Conservation (phyloP, 1,284 basidiomycete species). For the Tilletia walkeri region DNA sequence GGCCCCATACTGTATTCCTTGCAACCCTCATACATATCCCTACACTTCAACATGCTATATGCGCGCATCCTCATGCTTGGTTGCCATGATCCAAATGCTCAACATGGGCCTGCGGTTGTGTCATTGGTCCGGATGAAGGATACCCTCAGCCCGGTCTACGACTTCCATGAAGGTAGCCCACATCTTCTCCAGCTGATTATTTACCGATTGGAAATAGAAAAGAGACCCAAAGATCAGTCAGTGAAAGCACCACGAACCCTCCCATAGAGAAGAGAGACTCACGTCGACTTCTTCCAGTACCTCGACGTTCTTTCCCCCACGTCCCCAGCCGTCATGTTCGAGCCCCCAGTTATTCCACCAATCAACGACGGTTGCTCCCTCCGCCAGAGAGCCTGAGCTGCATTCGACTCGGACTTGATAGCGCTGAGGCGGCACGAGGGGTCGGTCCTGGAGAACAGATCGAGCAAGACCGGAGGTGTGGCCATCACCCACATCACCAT, state of each 20-base stretch:
- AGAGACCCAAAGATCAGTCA: neutral
- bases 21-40: no score
- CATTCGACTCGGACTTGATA: constrained; percentile 44
- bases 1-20: no score
- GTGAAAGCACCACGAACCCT: neutral
- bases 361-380: constrained; percentile 47
- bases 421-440: constrained; percentile 26
- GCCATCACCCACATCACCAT: no score
- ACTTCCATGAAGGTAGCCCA: constrained; percentile 45
- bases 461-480: no score
- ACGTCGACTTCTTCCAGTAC: constrained; percentile 44
- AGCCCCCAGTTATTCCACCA: constrained; percentile 32
- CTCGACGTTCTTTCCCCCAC: constrained; percentile 40
- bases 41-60: no score
- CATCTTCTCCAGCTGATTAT: constrained; percentile 26
- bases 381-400: constrained; percentile 28
- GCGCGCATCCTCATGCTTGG: no score
- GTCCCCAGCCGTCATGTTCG: constrained; percentile 37
- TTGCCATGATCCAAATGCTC: no score
- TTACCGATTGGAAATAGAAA: neutral
- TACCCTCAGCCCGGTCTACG: constrained; percentile 34
- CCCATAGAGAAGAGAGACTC: neutral
- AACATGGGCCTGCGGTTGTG: neutral
- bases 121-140: neutral
- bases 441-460: neutral